phyloP scores from a whole-genome alignment of 768 basidiomycete species.

The Termitomyces titanicus region DNA sequence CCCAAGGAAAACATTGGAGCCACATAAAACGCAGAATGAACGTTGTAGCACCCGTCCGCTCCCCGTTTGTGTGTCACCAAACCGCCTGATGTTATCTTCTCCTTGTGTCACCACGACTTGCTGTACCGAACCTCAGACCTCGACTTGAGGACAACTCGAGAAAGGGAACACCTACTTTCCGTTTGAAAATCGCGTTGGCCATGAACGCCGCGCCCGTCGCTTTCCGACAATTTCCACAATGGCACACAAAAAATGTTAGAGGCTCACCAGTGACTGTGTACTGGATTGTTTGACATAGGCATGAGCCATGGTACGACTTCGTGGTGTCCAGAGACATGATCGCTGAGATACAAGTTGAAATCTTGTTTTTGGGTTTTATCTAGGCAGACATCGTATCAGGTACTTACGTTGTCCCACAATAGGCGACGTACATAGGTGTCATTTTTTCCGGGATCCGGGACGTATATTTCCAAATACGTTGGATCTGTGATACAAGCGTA shows the following conservation, averaged over 20 bases:
- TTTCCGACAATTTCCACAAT: slow-evolving; percentile 41
- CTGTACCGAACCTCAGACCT: slow-evolving; percentile 9
- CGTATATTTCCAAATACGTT: too few relatives aligned
- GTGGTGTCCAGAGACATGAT: not conserved
- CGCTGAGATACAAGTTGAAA: not conserved
- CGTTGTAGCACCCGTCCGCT: slow-evolving; percentile 27
- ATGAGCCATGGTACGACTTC: slow-evolving; percentile 26
- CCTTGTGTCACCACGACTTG: slow-evolving; percentile 25
- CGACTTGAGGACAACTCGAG: not conserved
- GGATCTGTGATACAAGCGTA: too few relatives aligned
- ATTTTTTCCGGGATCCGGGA: too few relatives aligned
- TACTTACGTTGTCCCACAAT: too few relatives aligned
- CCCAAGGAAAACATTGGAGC: slow-evolving; percentile 30
- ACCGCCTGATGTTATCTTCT: slow-evolving; percentile 23
- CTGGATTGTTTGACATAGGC: slow-evolving; percentile 32
- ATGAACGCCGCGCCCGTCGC: slow-evolving; percentile 38
- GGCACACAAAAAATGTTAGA: slow-evolving; percentile 34
- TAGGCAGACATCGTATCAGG: too few relatives aligned
- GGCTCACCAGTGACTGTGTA: slow-evolving; percentile 35
- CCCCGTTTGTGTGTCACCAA: slow-evolving; percentile 25
- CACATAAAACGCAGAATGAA: slow-evolving; percentile 32
- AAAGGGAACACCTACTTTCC: slow-evolving; percentile 23
- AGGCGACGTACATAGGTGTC: too few relatives aligned
- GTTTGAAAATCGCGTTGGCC: slow-evolving; percentile 33
- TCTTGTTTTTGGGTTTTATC: too few relatives aligned